Evolutionary conservation across 1,284 basidiomycete genomes (phyloP), one percentile per base, ranked within the genome.

Genomic region (Leucoagaricus sp.): DNA sequence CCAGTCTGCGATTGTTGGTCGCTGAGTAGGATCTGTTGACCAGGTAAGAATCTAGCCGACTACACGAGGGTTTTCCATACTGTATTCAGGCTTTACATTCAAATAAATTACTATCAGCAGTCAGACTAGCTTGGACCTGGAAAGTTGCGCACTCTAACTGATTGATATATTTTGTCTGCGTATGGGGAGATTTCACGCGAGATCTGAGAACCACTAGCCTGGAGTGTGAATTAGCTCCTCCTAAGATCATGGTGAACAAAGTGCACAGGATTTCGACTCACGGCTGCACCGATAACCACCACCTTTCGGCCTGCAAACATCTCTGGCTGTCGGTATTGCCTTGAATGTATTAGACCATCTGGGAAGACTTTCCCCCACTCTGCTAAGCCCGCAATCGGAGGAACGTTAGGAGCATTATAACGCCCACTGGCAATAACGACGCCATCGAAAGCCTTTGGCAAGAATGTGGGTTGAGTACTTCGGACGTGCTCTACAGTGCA

Each of bases 391-490:
- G 63, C 51, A 15, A 81, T 72, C 8, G 56, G 15, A 4, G 80
- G 79, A 23, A 79, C 69, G 58, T 75, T 73, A 0, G 79, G 77
- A 0, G 77, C 76, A 49, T 74, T 76, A 62, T 77, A 80, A 44
- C 76, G 68, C 4, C 79, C 78, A 21, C 75, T 74, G 3, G 78
- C 78, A 28, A 78, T 71, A 2, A 80, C 68, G 1, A 82, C 68
- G 1, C 75, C 79, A 57, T 81, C 79, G 53, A 78, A 81, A 48
- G 75, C 61, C 77, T 80, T 33, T n/a, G n/a, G n/a, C n/a, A n/a
- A n/a, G n/a, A n/a, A n/a, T n/a, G n/a, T n/a, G n/a, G n/a, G n/a
- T n/a, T n/a, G n/a, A n/a, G n/a, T n/a, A n/a, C n/a, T n/a, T n/a
- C n/a, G n/a, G n/a, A n/a, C n/a, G n/a, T n/a, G n/a, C n/a, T n/a